A percentile compares a stretch with the other conserved stretches of the same genome.
These are phyloP conservation scores for Euphorbia tirucalli DNA, from an alignment of 345 rosid species.

Conservation along the genomic window DNA sequence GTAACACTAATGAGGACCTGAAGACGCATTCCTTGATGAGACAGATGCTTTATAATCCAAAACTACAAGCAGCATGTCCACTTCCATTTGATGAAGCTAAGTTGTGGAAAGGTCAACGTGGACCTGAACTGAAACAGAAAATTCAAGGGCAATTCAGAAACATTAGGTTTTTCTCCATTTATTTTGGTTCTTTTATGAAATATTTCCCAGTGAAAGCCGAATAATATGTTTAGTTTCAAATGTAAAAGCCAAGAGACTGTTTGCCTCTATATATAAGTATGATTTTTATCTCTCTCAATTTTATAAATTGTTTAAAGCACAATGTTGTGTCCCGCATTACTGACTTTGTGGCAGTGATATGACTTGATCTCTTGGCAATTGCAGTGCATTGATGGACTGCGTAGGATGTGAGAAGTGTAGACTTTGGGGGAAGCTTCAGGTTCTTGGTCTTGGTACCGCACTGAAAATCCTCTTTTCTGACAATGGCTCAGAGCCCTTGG, in stretches of 20 bases:
- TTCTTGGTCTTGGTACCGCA: slow-evolving; percentile 95
- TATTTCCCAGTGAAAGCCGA: not conserved
- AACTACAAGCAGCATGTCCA: slow-evolving; percentile 89
- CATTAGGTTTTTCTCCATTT: slow-evolving; percentile 60
- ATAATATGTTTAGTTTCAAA: slow-evolving; percentile 1
- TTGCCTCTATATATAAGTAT: too few species aligned
- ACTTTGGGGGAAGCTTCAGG: slow-evolving; percentile 98
- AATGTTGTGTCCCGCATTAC: slow-evolving; percentile 1
- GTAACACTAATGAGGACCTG: slow-evolving; percentile 75
- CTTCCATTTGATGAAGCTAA: slow-evolving; percentile 96
- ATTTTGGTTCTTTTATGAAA: not conserved
- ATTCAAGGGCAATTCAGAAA: slow-evolving; percentile 86
- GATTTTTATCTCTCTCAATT: not conserved
- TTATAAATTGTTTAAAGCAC: not conserved
- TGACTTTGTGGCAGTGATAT: not conserved
- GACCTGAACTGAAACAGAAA: slow-evolving; percentile 84
- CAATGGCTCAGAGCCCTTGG: slow-evolving; percentile 48
- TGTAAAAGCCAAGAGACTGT: not conserved
- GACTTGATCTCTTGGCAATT: slow-evolving; percentile 20
- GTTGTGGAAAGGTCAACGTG: slow-evolving; percentile 91
- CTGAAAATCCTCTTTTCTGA: slow-evolving; percentile 83
- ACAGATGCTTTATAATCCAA: slow-evolving; percentile 66
- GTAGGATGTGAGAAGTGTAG: slow-evolving; percentile 97
- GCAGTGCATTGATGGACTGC: slow-evolving; percentile 96
- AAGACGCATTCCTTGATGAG: slow-evolving; percentile 76